Evolutionary conservation across 768 basidiomycete species (phyloP).

Genomic region (Mycena crocata): DNA sequence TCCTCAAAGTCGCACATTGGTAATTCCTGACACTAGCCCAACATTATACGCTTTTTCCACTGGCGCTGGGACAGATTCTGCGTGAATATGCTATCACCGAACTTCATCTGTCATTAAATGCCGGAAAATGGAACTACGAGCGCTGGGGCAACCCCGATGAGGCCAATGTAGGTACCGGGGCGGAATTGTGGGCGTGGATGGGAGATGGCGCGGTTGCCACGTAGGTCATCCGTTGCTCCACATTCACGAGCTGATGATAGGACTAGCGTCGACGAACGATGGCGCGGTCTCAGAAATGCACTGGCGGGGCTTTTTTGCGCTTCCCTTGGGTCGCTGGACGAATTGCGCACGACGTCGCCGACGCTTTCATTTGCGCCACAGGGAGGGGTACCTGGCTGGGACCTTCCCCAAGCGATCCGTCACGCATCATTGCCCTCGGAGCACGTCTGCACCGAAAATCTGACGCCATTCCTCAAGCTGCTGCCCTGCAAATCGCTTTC

Average conservation of each 20-base stretch:
- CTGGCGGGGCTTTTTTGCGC: slow-evolving; percentile 85
- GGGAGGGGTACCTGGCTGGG: slow-evolving; percentile 60
- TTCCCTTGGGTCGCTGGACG: not conserved
- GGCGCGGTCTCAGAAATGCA: slow-evolving; percentile 88
- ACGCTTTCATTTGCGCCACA: slow-evolving; percentile 51
- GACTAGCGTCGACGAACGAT: slow-evolving; percentile 75
- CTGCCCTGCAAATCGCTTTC: slow-evolving; percentile 92
- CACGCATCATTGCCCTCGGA: slow-evolving; percentile 85
- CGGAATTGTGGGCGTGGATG: slow-evolving; percentile 94
- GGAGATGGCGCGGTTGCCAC: slow-evolving; percentile 33
- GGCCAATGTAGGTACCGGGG: slow-evolving; percentile 82
- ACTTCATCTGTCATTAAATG: slow-evolving; percentile 88
- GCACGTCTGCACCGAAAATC: slow-evolving; percentile 86
- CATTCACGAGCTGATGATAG: not conserved
- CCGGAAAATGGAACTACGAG: slow-evolving; percentile 91
- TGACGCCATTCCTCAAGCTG: slow-evolving; percentile 47
- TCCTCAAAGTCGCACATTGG: too few species aligned
- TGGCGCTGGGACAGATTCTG: slow-evolving; percentile 87
- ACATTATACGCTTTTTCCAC: slow-evolving; percentile 88
- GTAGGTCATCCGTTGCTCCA: not conserved
- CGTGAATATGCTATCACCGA: slow-evolving; percentile 88
- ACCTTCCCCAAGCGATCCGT: slow-evolving; percentile 66
- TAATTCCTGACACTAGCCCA: not conserved
- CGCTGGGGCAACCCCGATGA: slow-evolving; percentile 86
- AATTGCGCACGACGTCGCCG: slow-evolving; percentile 76